Evolutionary conservation across 163 green algal genomes (phyloP).

Genomic region (Chlorella variabilis): DNA sequence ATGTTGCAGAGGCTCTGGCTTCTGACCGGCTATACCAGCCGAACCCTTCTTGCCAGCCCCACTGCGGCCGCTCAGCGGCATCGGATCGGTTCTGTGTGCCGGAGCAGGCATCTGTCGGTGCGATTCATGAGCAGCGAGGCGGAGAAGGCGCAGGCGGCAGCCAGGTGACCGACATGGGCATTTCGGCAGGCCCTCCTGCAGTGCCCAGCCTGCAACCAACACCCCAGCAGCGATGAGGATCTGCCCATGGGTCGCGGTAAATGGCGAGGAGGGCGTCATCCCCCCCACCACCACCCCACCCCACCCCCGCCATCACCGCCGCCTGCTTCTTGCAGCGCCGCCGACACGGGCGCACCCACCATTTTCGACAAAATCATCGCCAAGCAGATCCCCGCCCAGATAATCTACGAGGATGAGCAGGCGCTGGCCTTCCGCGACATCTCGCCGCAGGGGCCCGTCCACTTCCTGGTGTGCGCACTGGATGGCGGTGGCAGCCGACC

Average conservation of each 20-base stretch:
- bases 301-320: too few relatives aligned
- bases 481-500: too few relatives aligned
- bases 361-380: slow-evolving; percentile 99
- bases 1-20: not conserved
- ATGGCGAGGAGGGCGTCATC: too few relatives aligned
- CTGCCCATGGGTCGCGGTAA: too few relatives aligned
- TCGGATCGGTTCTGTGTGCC: not conserved
- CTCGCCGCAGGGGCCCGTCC: slow-evolving; percentile 83
- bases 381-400: slow-evolving; percentile 84
- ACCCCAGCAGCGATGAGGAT: too few relatives aligned
- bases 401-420: slow-evolving; percentile 96
- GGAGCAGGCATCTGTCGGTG: not conserved
- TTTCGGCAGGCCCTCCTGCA: too few relatives aligned
- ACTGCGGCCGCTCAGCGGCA: not conserved
- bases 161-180: not conserved
- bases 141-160: slow-evolving; percentile 15
- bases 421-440: slow-evolving; percentile 96
- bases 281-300: too few relatives aligned
- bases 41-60: not conserved
- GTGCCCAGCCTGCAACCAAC: too few relatives aligned
- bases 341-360: slow-evolving; percentile 80
- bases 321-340: slow-evolving; percentile 25
- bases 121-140: slow-evolving; percentile 9
- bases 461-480: slow-evolving; percentile 81
- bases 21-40: not conserved